These are phyloP conservation scores for Aegilops sharonensis DNA, from an alignment of 176 grass and related monocot species.

Conservation along the genomic window DNA sequence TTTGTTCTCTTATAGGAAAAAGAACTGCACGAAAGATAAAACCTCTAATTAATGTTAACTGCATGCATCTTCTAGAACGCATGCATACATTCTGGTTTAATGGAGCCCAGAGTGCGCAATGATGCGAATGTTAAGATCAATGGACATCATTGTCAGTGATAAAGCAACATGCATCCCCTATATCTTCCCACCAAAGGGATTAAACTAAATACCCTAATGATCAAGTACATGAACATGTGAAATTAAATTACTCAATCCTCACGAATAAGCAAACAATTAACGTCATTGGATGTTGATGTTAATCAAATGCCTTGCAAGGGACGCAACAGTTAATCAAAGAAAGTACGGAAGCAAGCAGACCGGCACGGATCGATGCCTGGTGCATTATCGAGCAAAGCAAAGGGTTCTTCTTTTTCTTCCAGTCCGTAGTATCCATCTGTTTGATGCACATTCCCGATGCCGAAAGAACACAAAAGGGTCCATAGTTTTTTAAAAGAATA, in stretches of 20 bases:
- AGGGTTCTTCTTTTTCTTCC: constrained; percentile 1
- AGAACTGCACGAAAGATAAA: too few species aligned
- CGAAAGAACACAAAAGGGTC: not conserved
- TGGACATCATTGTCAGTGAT: not conserved
- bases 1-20: too few species aligned
- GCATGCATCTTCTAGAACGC: not conserved
- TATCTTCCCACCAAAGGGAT: not conserved
- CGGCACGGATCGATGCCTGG: not conserved
- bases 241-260: not conserved
- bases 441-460: constrained; percentile 5
- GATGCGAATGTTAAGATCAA: not conserved
- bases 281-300: not conserved
- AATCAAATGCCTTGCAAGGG: constrained; percentile 43
- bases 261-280: not conserved
- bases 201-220: not conserved
- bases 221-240: not conserved
- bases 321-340: constrained; percentile 6
- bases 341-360: not conserved
- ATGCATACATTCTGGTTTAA: not conserved
- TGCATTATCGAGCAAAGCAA: not conserved
- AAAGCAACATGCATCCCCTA: not conserved
- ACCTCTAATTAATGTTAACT: too few species aligned
- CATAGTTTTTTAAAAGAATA: not conserved
- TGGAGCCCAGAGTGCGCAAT: not conserved
- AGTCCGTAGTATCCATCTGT: not conserved